These are phyloP conservation scores for Elasticomyces elasticus DNA, from an alignment of 495 filamentous ascomycete genomes.

Conservation along the genomic window DNA sequence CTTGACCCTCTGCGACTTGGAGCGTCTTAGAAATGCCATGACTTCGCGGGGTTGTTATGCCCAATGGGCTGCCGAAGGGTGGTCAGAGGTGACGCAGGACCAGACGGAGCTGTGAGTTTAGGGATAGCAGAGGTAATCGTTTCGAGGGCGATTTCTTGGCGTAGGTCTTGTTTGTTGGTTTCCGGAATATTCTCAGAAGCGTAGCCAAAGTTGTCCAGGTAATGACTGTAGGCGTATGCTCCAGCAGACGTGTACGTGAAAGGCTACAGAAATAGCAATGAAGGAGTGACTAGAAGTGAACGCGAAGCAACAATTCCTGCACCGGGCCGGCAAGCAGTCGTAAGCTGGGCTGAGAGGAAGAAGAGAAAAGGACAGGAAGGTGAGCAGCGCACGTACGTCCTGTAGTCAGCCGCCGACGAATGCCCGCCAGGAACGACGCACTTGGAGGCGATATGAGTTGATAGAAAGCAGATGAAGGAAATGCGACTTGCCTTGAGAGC, in stretches of 20 bases:
- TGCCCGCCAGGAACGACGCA: background rate
- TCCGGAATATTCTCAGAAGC: background rate
- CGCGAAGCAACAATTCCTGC: background rate
- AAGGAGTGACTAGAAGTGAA: background rate
- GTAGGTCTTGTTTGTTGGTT: background rate
- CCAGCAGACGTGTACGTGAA: background rate
- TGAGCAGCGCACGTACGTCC: background rate
- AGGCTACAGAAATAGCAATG: background rate
- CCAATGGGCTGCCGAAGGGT: background rate
- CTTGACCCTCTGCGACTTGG: background rate
- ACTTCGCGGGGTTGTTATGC: background rate
- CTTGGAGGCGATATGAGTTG: background rate
- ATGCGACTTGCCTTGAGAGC: background rate
- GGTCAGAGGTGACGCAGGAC: background rate
- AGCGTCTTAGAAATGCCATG: slow-evolving; percentile 1
- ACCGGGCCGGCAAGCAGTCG: background rate
- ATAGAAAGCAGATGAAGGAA: background rate
- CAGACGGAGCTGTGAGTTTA: background rate
- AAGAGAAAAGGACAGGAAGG: background rate
- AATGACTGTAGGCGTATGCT: background rate
- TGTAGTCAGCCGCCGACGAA: background rate
- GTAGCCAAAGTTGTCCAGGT: background rate
- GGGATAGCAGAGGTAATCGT: background rate
- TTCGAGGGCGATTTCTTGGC: background rate
- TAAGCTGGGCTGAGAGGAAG: background rate